Evolutionary conservation across 306 rosid genomes (phyloP).

Genomic region (Arachis hypogaea): DNA sequence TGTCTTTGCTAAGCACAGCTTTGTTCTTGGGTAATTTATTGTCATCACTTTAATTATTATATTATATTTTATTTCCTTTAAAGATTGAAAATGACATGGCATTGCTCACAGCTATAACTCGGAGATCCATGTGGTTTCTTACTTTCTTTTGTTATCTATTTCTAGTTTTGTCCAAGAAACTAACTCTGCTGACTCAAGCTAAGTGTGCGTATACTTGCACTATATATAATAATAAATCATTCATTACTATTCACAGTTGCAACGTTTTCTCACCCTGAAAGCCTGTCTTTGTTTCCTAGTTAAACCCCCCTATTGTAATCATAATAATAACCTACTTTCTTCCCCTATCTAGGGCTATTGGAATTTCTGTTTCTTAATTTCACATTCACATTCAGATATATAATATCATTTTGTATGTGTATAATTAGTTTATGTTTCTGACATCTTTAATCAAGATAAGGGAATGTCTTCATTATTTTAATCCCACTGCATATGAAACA

Average conservation of each 20-base stretch:
- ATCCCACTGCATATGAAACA: not conserved
- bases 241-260: conserved; percentile 32
- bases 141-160: conserved; percentile 30
- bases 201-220: conserved; percentile 35
- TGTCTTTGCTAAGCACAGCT: not conserved
- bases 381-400: not conserved
- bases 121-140: conserved; percentile 37
- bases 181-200: conserved; percentile 39
- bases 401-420: too few species aligned
- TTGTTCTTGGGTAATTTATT: not conserved
- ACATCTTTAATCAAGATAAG: conserved; percentile 33
- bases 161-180: conserved; percentile 46
- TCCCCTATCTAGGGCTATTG: conserved; percentile 46
- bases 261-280: conserved; percentile 37
- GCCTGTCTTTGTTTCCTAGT: conserved; percentile 39
- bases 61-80: not conserved
- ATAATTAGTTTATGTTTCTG: conserved; percentile 32
- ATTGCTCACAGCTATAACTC: conserved; percentile 41
- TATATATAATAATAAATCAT: conserved; percentile 23
- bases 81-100: conserved; percentile 45
- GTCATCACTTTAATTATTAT: not conserved
- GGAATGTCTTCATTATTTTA: conserved; percentile 50
- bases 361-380: conserved; percentile 31
- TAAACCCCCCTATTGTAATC: conserved; percentile 1
- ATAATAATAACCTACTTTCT: conserved; percentile 27